phyloP scores from a whole-genome alignment of 2,329 filamentous ascomycete species.

The Neonectria sp. region DNA sequence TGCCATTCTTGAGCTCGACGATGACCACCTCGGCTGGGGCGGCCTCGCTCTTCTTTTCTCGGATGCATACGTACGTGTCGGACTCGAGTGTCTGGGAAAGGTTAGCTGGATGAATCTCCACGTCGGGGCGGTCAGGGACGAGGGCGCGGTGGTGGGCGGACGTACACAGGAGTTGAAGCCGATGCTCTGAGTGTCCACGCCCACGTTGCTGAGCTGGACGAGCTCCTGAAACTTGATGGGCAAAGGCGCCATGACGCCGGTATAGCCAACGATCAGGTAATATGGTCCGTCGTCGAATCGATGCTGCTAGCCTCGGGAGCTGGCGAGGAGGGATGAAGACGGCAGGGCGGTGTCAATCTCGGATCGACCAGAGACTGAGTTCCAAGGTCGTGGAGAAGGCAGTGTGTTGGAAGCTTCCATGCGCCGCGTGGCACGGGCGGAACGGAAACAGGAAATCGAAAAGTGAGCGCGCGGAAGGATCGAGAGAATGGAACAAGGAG shows the following conservation, averaged over 20 bases:
- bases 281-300: slow-evolving; percentile 43
- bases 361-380: slow-evolving; percentile 45
- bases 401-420: slow-evolving; percentile 55
- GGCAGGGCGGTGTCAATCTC: slow-evolving; percentile 43
- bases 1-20: slow-evolving; percentile 96
- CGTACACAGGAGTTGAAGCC: slow-evolving; percentile 86
- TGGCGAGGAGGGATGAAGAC: slow-evolving; percentile 30
- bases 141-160: slow-evolving; percentile 36
- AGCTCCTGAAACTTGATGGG: slow-evolving; percentile 96
- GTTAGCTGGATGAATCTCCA: slow-evolving; percentile 38
- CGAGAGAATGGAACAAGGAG: slow-evolving; percentile 33
- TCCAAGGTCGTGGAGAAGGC: slow-evolving; percentile 42
- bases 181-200: slow-evolving; percentile 69
- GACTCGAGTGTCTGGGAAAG: slow-evolving; percentile 90
- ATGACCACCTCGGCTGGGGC: slow-evolving; percentile 96
- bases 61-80: slow-evolving; percentile 95
- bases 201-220: slow-evolving; percentile 73
- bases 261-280: slow-evolving; percentile 48
- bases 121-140: slow-evolving; percentile 16
- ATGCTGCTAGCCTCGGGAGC: slow-evolving; percentile 43
- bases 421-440: slow-evolving; percentile 52
- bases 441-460: slow-evolving; percentile 28
- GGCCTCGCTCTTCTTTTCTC: slow-evolving; percentile 90
- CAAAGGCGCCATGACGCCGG: slow-evolving; percentile 74
- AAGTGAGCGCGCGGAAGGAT: slow-evolving; percentile 37